These are phyloP conservation scores for Colletotrichum trifolii DNA, from an alignment of 2,329 filamentous ascomycete genomes.

Conservation along the genomic window DNA sequence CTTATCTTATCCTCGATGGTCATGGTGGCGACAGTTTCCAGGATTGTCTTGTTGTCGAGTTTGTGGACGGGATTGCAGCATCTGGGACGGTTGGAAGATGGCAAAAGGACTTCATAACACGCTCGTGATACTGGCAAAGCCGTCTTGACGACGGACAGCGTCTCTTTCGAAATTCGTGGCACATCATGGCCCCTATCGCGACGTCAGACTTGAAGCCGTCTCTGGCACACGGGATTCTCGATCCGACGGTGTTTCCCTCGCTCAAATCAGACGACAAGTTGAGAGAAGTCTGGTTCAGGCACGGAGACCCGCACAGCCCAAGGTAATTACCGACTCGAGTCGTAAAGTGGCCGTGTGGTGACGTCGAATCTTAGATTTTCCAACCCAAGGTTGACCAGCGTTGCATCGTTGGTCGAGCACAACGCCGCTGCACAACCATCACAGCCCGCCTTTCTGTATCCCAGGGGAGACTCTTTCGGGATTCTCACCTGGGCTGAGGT, in stretches of 20 bases:
- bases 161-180: too few species aligned
- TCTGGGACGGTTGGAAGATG: too few species aligned
- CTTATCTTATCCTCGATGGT: neutral
- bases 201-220: constrained; percentile 7
- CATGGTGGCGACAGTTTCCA: neutral
- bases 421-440: constrained; percentile 13
- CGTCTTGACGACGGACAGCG: too few species aligned
- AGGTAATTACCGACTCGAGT: neutral
- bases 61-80: too few species aligned
- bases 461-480: constrained; percentile 2
- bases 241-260: constrained; percentile 20
- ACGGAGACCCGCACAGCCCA: constrained; percentile 27
- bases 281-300: constrained; percentile 12
- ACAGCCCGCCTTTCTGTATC: constrained; percentile 20
- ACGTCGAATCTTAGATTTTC: constrained; percentile 2
- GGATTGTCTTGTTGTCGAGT: neutral
- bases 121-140: too few species aligned
- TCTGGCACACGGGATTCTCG: neutral
- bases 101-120: too few species aligned
- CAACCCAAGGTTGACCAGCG: constrained; percentile 12
- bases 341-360: too few species aligned
- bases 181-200: constrained; percentile 27
- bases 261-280: constrained; percentile 14
- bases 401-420: constrained; percentile 20
- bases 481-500: constrained; percentile 9